These are phyloP conservation scores for Cylindrotheca closterium DNA, from an alignment of 108 stramenopile genomes.

Conservation along the genomic window DNA sequence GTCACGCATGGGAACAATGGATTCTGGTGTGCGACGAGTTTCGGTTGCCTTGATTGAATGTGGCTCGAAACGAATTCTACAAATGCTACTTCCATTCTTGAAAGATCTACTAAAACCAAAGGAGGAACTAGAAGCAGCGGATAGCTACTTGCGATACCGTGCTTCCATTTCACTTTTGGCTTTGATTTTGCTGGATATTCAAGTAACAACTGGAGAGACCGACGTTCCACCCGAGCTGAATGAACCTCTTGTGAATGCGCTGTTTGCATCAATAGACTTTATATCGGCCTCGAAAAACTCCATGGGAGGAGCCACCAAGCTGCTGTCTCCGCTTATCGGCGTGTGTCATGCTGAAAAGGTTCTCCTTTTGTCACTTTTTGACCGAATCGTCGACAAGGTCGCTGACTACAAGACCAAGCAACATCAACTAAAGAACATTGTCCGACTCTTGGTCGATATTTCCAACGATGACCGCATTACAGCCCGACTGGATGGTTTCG, in stretches of 20 bases:
- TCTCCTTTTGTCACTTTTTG: not conserved
- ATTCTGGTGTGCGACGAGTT: conserved; percentile 5
- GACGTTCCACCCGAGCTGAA: not conserved
- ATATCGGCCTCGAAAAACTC: not conserved
- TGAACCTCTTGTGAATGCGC: not conserved
- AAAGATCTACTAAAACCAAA: conserved; percentile 1
- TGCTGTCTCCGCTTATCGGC: not conserved
- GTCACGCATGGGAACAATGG: not conserved
- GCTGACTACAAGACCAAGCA: not conserved
- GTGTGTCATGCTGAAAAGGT: not conserved
- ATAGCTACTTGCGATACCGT: not conserved
- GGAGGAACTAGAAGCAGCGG: not conserved
- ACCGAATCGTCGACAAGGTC: not conserved
- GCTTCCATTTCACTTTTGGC: not conserved
- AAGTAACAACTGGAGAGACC: not conserved
- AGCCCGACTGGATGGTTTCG: not conserved
- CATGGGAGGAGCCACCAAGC: not conserved
- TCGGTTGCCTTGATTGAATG: conserved; percentile 9
- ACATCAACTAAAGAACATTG: conserved; percentile 5
- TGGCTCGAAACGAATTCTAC: conserved; percentile 11
- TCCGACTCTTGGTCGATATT: not conserved
- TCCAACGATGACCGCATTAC: conserved; percentile 1
- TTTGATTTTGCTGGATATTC: not conserved
- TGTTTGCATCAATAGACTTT: not conserved
- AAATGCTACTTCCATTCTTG: conserved; percentile 18